These are phyloP conservation scores for Angophora floribunda DNA, from an alignment of 345 rosid genomes.

Conservation along the genomic window DNA sequence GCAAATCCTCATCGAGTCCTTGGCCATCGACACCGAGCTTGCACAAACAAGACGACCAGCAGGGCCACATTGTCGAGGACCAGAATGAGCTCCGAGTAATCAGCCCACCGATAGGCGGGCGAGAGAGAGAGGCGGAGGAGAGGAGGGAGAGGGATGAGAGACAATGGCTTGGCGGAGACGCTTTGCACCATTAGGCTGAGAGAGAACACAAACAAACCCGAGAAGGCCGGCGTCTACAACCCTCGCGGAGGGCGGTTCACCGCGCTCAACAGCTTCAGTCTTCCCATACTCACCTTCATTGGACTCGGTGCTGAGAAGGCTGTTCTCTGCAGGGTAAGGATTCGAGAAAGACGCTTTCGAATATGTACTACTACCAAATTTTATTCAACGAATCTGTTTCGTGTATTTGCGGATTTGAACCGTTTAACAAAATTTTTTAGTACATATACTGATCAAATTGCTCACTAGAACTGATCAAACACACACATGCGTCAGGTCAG, in stretches of 20 bases:
- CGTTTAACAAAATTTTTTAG: neutral
- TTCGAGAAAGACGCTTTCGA: neutral
- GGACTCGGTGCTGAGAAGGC: constrained; percentile 47
- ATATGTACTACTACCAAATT: neutral
- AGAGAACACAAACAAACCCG: constrained; percentile 38
- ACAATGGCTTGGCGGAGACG: constrained; percentile 55
- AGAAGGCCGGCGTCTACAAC: constrained; percentile 42
- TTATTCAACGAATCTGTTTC: neutral
- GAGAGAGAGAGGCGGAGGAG: neutral
- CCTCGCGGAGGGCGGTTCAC: constrained; percentile 57
- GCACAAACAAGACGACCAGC: constrained; percentile 29
- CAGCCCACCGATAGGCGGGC: neutral
- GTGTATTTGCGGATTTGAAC: neutral
- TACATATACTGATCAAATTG: neutral
- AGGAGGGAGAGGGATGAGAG: neutral
- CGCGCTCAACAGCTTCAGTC: constrained; percentile 35
- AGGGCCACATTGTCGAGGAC: constrained; percentile 48
- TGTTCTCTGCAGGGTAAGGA: constrained; percentile 20
- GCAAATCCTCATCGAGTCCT: constrained; percentile 25
- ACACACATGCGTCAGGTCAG: neutral
- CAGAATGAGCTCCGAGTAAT: constrained; percentile 21
- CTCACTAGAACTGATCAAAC: neutral
- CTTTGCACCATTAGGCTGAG: constrained; percentile 35
- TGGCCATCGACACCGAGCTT: constrained; percentile 27
- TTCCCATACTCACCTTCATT: constrained; percentile 42